phyloP scores from a whole-genome alignment of 805 yeast species.

The Schwanniomyces polymorphus region DNA sequence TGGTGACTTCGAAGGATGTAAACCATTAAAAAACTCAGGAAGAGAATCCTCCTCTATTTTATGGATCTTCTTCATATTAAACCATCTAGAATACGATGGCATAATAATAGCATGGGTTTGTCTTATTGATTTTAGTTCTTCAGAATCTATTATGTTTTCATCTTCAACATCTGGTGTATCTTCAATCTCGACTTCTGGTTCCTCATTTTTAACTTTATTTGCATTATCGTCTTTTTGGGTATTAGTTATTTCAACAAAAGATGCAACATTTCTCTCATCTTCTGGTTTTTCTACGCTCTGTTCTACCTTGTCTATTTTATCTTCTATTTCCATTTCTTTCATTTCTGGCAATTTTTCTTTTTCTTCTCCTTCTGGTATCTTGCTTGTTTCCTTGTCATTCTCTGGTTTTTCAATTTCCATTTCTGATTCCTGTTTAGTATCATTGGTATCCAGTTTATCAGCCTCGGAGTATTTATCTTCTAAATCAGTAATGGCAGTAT shows the following conservation, averaged over 20 bases:
- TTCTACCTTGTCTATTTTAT: neutral
- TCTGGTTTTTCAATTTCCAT: constrained; percentile 7
- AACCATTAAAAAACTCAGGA: constrained; percentile 82
- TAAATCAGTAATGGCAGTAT: too few species aligned
- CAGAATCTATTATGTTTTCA: neutral
- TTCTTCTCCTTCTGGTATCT: constrained; percentile 1
- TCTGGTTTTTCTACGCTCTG: neutral
- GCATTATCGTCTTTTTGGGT: neutral
- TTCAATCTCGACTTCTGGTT: neutral
- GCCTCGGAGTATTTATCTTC: too few species aligned
- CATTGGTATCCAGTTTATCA: too few species aligned
- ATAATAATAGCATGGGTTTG: constrained; percentile 85
- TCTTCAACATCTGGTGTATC: constrained; percentile 4
- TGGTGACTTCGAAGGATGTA: constrained; percentile 77
- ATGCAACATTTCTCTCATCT: neutral
- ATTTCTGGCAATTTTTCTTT: neutral
- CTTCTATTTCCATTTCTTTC: neutral
- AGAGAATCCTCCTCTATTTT: constrained; percentile 78
- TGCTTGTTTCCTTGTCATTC: neutral
- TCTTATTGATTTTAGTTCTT: constrained; percentile 12
- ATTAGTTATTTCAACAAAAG: neutral
- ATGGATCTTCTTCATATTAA: constrained; percentile 68
- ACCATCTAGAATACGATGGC: constrained; percentile 90
- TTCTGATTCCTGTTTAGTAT: too few species aligned
- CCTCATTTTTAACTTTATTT: neutral